Base-by-base conservation (phyloP, 2,329 filamentous ascomycete species). In the Penicillium sp. region DNA sequence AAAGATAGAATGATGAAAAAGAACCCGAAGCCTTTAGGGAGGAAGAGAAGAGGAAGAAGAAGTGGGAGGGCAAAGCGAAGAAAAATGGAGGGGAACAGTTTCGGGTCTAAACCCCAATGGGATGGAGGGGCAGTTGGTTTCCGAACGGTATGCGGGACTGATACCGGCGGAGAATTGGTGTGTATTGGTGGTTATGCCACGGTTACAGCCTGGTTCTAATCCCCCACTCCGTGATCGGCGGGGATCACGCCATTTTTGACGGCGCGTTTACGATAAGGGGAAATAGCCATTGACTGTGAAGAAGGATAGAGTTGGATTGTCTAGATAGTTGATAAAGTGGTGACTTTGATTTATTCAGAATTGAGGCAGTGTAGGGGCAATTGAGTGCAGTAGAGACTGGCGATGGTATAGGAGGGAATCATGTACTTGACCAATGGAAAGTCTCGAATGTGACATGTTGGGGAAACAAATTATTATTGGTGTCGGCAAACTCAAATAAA, bases 61-160 rank as follows among this genome's bases (percentile, higher is more conserved):
- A 41, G 35, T 25, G 43, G 41, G 39, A 37, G 43, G 35, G 45
- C 40, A 41, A 45, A 46, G 29, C 42, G 44, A 49, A 49, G 48
- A 51, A 54, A 46, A 45, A 48, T 52, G 48, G 52, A 51, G 46
- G 52, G 54, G 54, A 35, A 45, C n/a, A n/a, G 39, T 35, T 28
- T 27, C 11, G 39, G 49, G 42, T 18, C 50, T 53, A 53, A 52
- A 42, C 50, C 18, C 27, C 17, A 40, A 38, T 4, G 35, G 46
- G 43, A 44, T 49, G 28, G 43, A 47, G 43, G 46, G 46, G 46
- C 43, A 46, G 32, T 8, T 9, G 10, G 28, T 32, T 18, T 20
- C 6, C 13, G 12, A n/a, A 32, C n/a, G 6, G 29, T 41, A 30
- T 28, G 17, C 36, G 30, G 30, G 36, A 25, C 20, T 20, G 11